These are phyloP conservation scores for Glonium stellatum DNA, from an alignment of 495 filamentous ascomycete species.

Conservation along the genomic window DNA sequence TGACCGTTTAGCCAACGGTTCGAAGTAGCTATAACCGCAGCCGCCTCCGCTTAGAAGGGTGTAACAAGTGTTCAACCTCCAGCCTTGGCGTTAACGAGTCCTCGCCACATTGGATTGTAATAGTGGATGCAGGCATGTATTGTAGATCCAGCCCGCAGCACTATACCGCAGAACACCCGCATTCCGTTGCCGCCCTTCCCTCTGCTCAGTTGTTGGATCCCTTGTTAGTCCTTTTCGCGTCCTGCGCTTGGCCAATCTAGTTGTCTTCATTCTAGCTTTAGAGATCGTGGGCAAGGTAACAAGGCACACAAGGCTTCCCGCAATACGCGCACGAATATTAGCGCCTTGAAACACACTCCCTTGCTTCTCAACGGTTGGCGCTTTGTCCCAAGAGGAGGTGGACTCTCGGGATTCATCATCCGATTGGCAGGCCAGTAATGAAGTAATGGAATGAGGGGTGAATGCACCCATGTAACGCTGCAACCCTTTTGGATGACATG, in stretches of 20 bases:
- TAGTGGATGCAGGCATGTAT: too few relatives aligned
- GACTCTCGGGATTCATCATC: not conserved
- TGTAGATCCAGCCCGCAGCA: too few relatives aligned
- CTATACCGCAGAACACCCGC: too few relatives aligned
- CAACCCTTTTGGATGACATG: constrained; percentile 19
- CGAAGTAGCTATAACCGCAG: constrained; percentile 2
- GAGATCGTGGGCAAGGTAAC: constrained; percentile 11
- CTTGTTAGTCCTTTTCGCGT: not conserved
- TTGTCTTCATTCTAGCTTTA: constrained; percentile 1
- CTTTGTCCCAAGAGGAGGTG: not conserved
- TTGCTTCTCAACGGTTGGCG: not conserved
- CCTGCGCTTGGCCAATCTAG: constrained; percentile 9
- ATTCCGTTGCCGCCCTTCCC: too few relatives aligned
- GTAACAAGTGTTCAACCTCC: constrained; percentile 10
- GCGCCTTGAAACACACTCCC: not conserved
- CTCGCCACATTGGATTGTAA: not conserved
- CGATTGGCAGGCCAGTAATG: not conserved
- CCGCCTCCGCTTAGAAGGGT: too few relatives aligned
- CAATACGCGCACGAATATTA: constrained; percentile 3
- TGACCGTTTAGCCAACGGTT: constrained; percentile 19
- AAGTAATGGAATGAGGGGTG: not conserved
- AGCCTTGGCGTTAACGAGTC: not conserved
- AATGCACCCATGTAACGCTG: constrained; percentile 21
- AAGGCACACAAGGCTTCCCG: constrained; percentile 13
- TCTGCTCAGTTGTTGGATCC: too few relatives aligned